Base-by-base conservation (phyloP, 73 alveolate genomes). In the Blepharisma japonicum region DNA sequence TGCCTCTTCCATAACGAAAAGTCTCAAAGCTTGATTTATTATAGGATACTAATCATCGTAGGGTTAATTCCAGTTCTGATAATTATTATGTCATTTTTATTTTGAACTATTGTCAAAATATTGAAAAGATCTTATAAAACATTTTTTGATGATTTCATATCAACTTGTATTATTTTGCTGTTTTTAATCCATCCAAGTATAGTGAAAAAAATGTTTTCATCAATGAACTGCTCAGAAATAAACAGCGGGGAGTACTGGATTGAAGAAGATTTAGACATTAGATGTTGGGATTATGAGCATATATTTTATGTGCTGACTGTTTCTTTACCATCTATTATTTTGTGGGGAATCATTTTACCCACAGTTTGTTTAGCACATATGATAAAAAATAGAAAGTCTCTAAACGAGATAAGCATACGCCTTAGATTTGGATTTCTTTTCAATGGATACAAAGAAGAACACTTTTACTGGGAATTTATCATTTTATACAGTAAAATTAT, bases 111-210 rank as follows among this genome's bases (percentile, higher is more conserved):
- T 6, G 25, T 83, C 6, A 77, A 80, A 8, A 68, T 67, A 55
- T 2, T 46, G 47, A 79, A 72, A 21, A 39, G 46, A 0, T 71
- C 80, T 61, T 42, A 79, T 74, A 42, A 83, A 6, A 27, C 70
- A 6, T 55, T 88, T 9, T 70, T 71, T 6, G 53, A 25, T 14
- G 74, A 82, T 7, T 74, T 88, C 55, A 68, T 84, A 6, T 77
- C 91, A 3, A 47, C 95, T 27, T 25, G 55, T 6, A 83, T 88
- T 23, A 70, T 88, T 53, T 32, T 88, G 6, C 48, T 88, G 54
- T 84, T 88, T 80, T 45, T 88, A 68, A 76, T 83, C 3, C 87
- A 82, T 84, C 95, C 95, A 47, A 79, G 77, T 6, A 56, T 88
- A 14, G 86, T 90, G 6, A 68, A 79, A 83, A 71, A n/a, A 45